A percentile compares a stretch with the other conserved stretches of the same genome.
Evolutionary conservation across 306 rosid genomes (phyloP).

Genomic region (Luffa acutangula): DNA sequence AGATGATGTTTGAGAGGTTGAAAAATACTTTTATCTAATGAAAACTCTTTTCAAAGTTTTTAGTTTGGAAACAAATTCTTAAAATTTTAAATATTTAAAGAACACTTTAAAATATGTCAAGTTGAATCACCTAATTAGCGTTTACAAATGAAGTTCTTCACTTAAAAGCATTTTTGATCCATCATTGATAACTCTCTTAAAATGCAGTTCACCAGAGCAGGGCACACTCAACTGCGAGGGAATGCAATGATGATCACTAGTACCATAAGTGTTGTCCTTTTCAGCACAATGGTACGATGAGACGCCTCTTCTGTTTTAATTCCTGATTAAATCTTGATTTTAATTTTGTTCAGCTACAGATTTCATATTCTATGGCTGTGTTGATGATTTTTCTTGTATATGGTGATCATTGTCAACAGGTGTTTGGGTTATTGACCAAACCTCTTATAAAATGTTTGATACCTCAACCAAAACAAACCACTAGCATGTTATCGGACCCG

Average conservation of each 20-base stretch:
- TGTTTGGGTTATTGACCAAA: constrained; percentile 84
- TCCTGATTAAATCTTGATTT: not conserved
- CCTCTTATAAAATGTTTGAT: constrained; percentile 71
- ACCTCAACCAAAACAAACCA: constrained; percentile 43
- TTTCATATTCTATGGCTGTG: not conserved
- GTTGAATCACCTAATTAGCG: not conserved
- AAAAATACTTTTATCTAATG: not conserved
- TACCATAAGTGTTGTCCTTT: constrained; percentile 81
- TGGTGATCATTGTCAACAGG: constrained; percentile 33
- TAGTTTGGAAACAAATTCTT: not conserved
- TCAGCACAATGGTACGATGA: constrained; percentile 81
- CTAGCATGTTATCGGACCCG: constrained; percentile 44
- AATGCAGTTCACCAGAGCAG: constrained; percentile 79
- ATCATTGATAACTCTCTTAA: not conserved
- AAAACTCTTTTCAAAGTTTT: not conserved
- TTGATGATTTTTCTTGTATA: constrained; percentile 8
- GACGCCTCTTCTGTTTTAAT: constrained; percentile 5
- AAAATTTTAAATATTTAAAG: no score
- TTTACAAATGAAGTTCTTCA: not conserved
- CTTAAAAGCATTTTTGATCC: not conserved
- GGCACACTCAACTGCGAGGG: constrained; percentile 61
- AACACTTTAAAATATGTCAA: no score
- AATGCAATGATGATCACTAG: constrained; percentile 94
- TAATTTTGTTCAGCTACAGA: no score
- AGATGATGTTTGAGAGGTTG: not conserved